Evolutionary conservation across 176 grass and related monocot genomes (phyloP), one percentile per base, ranked within the genome.

Genomic region (Raddia guianensis): DNA sequence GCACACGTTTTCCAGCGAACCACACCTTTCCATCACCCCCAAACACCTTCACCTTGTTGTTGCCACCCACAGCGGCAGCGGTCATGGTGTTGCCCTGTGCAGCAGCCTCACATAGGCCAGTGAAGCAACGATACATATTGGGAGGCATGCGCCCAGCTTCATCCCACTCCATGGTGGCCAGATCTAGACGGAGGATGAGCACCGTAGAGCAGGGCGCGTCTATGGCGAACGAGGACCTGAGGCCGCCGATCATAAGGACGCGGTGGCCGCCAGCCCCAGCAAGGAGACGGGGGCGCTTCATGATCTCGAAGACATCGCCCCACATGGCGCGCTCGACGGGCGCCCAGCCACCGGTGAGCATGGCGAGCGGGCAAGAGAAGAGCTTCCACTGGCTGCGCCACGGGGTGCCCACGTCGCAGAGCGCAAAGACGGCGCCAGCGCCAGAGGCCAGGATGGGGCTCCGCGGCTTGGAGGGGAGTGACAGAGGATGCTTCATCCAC

Each of bases 331-430:
- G 82, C 76, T 99, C 93, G 0, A 99, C 83, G 18, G 93, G 85
- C 32, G 87, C 93, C 97, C 97, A 99, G 35, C 90, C 90, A 2
- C 92, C 85, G 35, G 90, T 88, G 70, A 95, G 82, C 59, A 12
- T 79, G 65, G 73, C 15, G 1, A 99, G 89, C 47, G 86, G 86
- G 89, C 97, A 99, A 66, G 93, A 95, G 84, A 93, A 99, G 72
- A 99, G 91, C 73, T 94, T 95, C 97, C 97, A 99, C 83, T 95
- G 97, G 91, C 82, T 99, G 56, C 97, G 89, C 97, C 97, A 99
- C 10, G 97, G 90, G 0, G 90, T 89, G 70, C 97, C 97, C 2
- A 99, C 93, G 59, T 99, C 97, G 76, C 93, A 96, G 5, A 99
- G 91, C 6, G 97, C 91, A 80, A 96, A 96, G 48, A 99, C 82